A percentile compares a stretch with the other conserved stretches of the same genome.
Evolutionary conservation across 1,139 yeast genomes (phyloP).

Genomic region (Sugiyamaella xylanicola): DNA sequence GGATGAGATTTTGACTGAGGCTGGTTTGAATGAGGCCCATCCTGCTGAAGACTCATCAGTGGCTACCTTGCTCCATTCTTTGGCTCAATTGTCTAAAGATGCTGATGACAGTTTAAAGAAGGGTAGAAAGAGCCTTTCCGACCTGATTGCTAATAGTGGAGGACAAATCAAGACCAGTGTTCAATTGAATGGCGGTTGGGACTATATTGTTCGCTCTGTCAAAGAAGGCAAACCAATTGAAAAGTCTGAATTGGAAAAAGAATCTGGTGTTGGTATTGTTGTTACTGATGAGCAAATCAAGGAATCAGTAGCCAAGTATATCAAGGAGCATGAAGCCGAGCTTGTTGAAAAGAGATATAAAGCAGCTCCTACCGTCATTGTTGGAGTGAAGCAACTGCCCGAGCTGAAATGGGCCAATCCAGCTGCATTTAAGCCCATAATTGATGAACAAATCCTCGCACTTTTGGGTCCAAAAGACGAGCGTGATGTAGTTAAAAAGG

Average conservation of each 20-base stretch:
- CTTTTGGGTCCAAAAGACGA: constrained; percentile 94
- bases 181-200: constrained; percentile 80
- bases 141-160: constrained; percentile 65
- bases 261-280: constrained; percentile 81
- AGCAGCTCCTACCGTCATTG: constrained; percentile 72
- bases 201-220: constrained; percentile 51
- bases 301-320: constrained; percentile 58
- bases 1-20: constrained; percentile 50
- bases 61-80: constrained; percentile 67
- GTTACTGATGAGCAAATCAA: constrained; percentile 68
- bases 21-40: constrained; percentile 50
- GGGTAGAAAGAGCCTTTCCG: constrained; percentile 55
- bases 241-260: constrained; percentile 54
- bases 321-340: constrained; percentile 58
- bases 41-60: constrained; percentile 20
- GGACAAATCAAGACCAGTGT: constrained; percentile 60
- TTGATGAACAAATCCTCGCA: constrained; percentile 71
- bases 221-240: constrained; percentile 48
- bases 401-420: constrained; percentile 92
- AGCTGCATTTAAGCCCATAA: constrained; percentile 76
- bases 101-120: constrained; percentile 31
- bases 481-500: constrained; percentile 81
- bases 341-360: constrained; percentile 75
- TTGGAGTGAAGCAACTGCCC: constrained; percentile 71
- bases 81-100: constrained; percentile 56